Conservation (phyloP, 768 basidiomycete species). For the Amanita subjunquillea region DNA sequence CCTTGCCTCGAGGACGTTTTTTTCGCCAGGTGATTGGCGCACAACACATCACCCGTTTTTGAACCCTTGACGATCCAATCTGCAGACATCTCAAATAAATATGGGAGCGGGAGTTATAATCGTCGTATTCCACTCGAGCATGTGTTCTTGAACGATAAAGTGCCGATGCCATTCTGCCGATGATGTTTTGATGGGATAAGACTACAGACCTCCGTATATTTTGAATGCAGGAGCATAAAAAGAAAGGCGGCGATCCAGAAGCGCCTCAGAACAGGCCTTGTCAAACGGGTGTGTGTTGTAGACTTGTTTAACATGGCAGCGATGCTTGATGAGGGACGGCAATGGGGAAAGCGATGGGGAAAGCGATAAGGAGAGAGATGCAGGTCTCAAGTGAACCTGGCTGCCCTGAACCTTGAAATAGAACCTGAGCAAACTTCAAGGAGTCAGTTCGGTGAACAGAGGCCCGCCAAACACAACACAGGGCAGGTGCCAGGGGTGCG, state of each 20-base stretch:
- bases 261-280: constrained; percentile 72
- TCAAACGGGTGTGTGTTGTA: constrained; percentile 83
- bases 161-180: constrained; percentile 94
- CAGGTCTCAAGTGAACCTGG: too few species aligned
- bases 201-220: constrained; percentile 84
- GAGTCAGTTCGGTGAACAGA: too few species aligned
- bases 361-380: constrained; percentile 21
- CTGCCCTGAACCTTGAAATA: too few species aligned
- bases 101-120: constrained; percentile 94
- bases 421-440: too few species aligned
- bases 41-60: constrained; percentile 91
- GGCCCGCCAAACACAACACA: too few species aligned
- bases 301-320: constrained; percentile 57
- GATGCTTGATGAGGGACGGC: constrained; percentile 21
- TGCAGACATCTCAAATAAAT: constrained; percentile 92
- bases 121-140: constrained; percentile 97
- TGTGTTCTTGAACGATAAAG: constrained; percentile 96
- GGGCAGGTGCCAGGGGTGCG: too few species aligned
- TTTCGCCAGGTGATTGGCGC: constrained; percentile 94
- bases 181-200: constrained; percentile 37
- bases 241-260: constrained; percentile 88
- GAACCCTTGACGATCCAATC: constrained; percentile 99
- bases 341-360: too few species aligned
- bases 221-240: constrained; percentile 98
- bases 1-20: constrained; percentile 82